These are phyloP conservation scores for Cordyceps cicadae DNA, from an alignment of 2,329 filamentous ascomycete species.

Conservation along the genomic window DNA sequence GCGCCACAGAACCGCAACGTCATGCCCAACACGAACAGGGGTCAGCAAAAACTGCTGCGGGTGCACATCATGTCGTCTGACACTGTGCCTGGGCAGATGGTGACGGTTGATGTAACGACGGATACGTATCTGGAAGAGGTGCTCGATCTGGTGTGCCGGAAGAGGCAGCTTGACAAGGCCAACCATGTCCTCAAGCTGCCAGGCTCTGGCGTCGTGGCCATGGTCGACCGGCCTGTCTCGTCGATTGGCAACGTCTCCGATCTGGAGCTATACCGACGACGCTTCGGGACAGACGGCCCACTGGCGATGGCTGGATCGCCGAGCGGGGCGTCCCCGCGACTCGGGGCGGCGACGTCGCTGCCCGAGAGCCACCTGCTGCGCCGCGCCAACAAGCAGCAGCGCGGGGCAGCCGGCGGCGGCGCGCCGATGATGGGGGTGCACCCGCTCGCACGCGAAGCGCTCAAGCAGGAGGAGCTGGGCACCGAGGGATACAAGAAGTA, in stretches of 20 bases:
- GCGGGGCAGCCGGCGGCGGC: slow-evolving; percentile 18
- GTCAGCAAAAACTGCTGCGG: slow-evolving; percentile 61
- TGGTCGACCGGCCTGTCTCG: slow-evolving; percentile 69
- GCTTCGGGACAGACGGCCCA: slow-evolving; percentile 67
- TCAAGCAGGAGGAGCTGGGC: slow-evolving; percentile 51
- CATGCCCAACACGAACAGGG: slow-evolving; percentile 40
- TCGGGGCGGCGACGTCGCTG: slow-evolving; percentile 33
- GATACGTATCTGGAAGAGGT: slow-evolving; percentile 79
- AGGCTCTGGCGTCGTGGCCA: slow-evolving; percentile 64
- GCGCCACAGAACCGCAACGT: slow-evolving; percentile 41
- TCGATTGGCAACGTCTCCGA: slow-evolving; percentile 68
- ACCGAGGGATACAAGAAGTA: slow-evolving; percentile 64
- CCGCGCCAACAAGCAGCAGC: slow-evolving; percentile 14
- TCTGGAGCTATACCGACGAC: slow-evolving; percentile 65
- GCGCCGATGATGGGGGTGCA: slow-evolving; percentile 51
- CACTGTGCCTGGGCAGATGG: slow-evolving; percentile 61
- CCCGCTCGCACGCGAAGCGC: slow-evolving; percentile 56
- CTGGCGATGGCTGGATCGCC: slow-evolving; percentile 61
- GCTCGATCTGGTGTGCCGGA: slow-evolving; percentile 68
- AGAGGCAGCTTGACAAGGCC: slow-evolving; percentile 69
- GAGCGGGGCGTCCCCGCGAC: slow-evolving; percentile 61
- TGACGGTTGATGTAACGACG: slow-evolving; percentile 67
- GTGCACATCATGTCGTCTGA: slow-evolving; percentile 66
- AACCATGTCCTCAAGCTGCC: slow-evolving; percentile 72
- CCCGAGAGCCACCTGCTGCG: slow-evolving; percentile 31